Evolutionary conservation across 2,329 filamentous ascomycete species (phyloP), one percentile per base, ranked within the genome.

Genomic region (Sclerotinia sclerotiorum): DNA sequence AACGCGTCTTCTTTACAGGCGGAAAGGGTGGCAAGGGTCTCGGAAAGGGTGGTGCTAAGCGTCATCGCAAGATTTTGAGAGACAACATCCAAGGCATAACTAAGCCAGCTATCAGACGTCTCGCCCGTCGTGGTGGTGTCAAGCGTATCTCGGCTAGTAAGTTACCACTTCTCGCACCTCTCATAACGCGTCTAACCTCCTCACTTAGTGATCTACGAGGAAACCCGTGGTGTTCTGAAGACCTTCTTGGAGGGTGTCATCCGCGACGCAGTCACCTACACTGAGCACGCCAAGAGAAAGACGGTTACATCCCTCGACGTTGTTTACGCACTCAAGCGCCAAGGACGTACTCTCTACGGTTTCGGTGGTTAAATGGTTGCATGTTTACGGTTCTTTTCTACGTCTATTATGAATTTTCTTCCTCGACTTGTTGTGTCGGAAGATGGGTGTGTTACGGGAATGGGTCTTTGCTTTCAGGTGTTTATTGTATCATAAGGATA

Each of bases 11-110:
- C 60, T 69, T 72, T 72, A 71, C 67, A 77, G 75, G 75, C 68
- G 75, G 75, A 75, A 77, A 77, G 85, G 93, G 93, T 83, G 94
- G 94, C 81, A 97, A 97, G 89, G 94, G 93, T 82, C 93, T 97
- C 84, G 94, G 94, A 82, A 97, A 97, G 90, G 94, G 94, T 76
- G 94, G 94, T 82, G 94, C 94, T 84, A 98, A 97, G 91, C 94
- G 94, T 84, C 94, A 97, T 86, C 90, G 94, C 80, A 97, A 97
- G 92, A 97, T 97, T 87, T 88, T 97, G 83, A 93, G 94, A 84
- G 94, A 97, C 91, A 97, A 97, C 91, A 97, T 97, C 81, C 94
- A 97, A 86, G 94, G 94, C 85, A 97, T 97, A 81, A 97, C 94
- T 80, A 97, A 97, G 91, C 94, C 94, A 78, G 94, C 94, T 79